phyloP scores from a whole-genome alignment of 768 basidiomycete genomes.

The Pleurotus platypus region DNA sequence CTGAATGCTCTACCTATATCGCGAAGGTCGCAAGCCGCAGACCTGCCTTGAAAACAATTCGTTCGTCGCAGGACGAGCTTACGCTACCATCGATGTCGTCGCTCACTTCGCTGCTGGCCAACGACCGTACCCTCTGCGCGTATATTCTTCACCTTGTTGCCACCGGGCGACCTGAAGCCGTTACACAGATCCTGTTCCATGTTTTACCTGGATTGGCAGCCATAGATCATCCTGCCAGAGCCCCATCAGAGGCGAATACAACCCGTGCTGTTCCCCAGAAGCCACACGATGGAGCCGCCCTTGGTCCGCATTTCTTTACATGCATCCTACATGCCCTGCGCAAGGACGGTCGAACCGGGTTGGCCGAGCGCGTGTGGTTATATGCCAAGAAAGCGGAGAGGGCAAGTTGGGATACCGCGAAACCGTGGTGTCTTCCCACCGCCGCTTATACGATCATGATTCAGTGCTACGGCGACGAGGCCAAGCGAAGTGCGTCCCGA shows the following conservation, averaged over 20 bases:
- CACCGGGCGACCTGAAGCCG: constrained; percentile 40
- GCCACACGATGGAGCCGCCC: background rate
- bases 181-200: constrained; percentile 44
- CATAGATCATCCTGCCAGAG: constrained; percentile 36
- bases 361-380: constrained; percentile 63
- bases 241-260: constrained; percentile 9
- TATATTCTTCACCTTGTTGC: constrained; percentile 51
- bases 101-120: constrained; percentile 21
- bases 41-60: background rate
- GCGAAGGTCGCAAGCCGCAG: background rate
- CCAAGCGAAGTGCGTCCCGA: constrained; percentile 19
- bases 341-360: constrained; percentile 49
- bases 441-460: constrained; percentile 75
- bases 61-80: background rate
- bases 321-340: constrained; percentile 56
- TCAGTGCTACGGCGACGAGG: constrained; percentile 50
- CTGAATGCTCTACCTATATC: background rate
- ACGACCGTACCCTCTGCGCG: constrained; percentile 46
- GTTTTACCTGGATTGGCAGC: constrained; percentile 52
- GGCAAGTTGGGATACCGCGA: constrained; percentile 40
- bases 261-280: background rate
- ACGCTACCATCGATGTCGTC: constrained; percentile 8
- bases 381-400: constrained; percentile 58
- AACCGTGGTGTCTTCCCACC: constrained; percentile 63
- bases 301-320: constrained; percentile 59